These are phyloP conservation scores for Boletus fagicola DNA, from an alignment of 768 basidiomycete species.

Conservation along the genomic window DNA sequence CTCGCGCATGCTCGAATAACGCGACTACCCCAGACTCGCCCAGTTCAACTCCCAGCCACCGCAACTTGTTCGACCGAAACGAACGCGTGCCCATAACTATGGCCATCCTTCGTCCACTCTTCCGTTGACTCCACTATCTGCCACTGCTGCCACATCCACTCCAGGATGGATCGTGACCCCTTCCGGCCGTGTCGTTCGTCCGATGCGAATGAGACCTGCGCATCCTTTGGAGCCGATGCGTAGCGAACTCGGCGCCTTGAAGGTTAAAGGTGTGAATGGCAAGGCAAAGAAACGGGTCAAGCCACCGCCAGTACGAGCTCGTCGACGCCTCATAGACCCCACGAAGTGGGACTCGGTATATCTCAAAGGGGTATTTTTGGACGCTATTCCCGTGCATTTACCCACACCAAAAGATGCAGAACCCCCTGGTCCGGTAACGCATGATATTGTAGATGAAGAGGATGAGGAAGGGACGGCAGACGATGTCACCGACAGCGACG, in stretches of 20 bases:
- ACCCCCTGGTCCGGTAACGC: neutral
- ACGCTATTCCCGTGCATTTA: conserved; percentile 26
- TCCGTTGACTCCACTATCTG: conserved; percentile 61
- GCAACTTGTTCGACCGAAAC: conserved; percentile 41
- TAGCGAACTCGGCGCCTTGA: conserved; percentile 3
- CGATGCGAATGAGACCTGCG: conserved; percentile 68
- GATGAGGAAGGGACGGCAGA: neutral
- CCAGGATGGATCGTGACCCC: conserved; percentile 73
- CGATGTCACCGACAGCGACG: neutral
- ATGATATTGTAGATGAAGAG: neutral
- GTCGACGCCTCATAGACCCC: conserved; percentile 69
- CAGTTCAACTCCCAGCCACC: conserved; percentile 17
- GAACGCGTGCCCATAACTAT: conserved; percentile 36
- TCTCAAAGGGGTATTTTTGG: conserved; percentile 68
- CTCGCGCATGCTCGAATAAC: neutral
- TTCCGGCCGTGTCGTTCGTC: conserved; percentile 61
- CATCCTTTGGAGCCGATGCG: conserved; percentile 47
- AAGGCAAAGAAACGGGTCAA: conserved; percentile 46
- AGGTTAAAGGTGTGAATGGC: conserved; percentile 14
- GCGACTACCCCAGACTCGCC: conserved; percentile 5
- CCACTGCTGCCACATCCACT: conserved; percentile 49
- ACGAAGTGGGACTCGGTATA: conserved; percentile 67
- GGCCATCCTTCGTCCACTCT: conserved; percentile 59
- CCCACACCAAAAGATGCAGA: neutral
- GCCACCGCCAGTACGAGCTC: conserved; percentile 55